These are phyloP conservation scores for Diospyros kaki DNA, from an alignment of 148 eudicot genomes.

Conservation along the genomic window DNA sequence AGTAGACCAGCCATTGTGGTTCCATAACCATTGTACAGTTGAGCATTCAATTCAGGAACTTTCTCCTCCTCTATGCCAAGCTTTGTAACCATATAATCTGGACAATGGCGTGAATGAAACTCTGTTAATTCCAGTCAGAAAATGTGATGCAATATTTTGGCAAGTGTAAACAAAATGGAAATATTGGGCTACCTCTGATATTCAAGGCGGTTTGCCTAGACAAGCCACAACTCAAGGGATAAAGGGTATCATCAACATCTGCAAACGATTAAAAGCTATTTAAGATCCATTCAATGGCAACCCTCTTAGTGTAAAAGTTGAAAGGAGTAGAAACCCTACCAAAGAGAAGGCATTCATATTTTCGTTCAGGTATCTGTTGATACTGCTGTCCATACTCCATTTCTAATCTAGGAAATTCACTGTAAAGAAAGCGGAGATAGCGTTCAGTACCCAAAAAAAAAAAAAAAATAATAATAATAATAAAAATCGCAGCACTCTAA, in stretches of 20 bases:
- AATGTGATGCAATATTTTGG: background rate
- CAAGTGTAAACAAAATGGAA: background rate
- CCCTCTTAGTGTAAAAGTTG: background rate
- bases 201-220: slow-evolving; percentile 53
- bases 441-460: no score
- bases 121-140: background rate
- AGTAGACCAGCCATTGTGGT: slow-evolving; percentile 95
- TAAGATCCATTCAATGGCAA: background rate
- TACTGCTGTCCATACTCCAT: slow-evolving; percentile 39
- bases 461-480: no score
- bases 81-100: slow-evolving; percentile 69
- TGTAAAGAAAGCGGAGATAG: no score
- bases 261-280: slow-evolving; percentile 8
- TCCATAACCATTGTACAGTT: slow-evolving; percentile 78
- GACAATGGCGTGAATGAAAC: slow-evolving; percentile 8
- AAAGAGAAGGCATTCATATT: slow-evolving; percentile 83
- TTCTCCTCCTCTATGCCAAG: slow-evolving; percentile 71
- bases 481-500: no score
- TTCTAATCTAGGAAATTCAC: background rate
- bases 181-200: slow-evolving; percentile 51
- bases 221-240: slow-evolving; percentile 78
- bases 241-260: slow-evolving; percentile 98
- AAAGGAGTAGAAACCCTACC: slow-evolving; percentile 32
- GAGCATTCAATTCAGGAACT: slow-evolving; percentile 51
- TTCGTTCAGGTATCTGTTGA: slow-evolving; percentile 31